phyloP scores from a whole-genome alignment of 129 eudicot genomes.

The Scalesia atractyloides region DNA sequence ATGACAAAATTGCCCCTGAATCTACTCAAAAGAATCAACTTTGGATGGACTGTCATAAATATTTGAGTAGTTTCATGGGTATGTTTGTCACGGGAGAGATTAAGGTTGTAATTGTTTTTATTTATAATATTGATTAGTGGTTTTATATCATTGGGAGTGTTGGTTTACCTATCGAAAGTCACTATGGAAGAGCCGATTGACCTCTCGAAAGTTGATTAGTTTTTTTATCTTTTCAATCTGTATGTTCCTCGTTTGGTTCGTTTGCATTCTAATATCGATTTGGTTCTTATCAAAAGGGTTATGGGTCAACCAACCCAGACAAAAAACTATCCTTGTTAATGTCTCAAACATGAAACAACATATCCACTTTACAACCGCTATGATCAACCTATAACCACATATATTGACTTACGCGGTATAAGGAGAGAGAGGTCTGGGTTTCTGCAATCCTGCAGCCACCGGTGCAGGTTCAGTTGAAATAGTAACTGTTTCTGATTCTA shows the following conservation, averaged over 20 bases:
- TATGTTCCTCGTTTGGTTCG: not conserved
- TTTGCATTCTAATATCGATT: not conserved
- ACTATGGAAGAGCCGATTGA: not conserved
- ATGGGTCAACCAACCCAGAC: not conserved
- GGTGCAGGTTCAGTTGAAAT: slow-evolving; percentile 36
- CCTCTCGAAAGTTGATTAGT: not conserved
- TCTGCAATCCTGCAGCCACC: slow-evolving; percentile 24
- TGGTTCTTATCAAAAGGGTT: not conserved
- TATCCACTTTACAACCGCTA: not conserved
- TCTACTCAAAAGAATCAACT: not conserved
- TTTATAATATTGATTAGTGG: not conserved
- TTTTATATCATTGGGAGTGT: not conserved
- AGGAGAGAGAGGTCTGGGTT: slow-evolving; percentile 54
- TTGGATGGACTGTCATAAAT: not conserved
- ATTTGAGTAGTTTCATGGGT: not conserved
- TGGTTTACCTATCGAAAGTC: slow-evolving; percentile 1
- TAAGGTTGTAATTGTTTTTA: not conserved
- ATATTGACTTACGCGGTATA: slow-evolving; percentile 49
- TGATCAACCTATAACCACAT: not conserved
- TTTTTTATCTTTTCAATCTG: not conserved
- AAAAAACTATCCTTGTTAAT: too few species aligned
- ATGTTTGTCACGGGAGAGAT: slow-evolving; percentile 5
- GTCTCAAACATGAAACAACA: not conserved
- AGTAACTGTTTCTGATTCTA: slow-evolving; percentile 12
- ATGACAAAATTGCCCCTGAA: not conserved